Percentiles rank a stretch among this genome's conserved stretches.
These are phyloP conservation scores for Crithidia thermophila DNA, from an alignment of 208 protist species.

Conservation along the genomic window DNA sequence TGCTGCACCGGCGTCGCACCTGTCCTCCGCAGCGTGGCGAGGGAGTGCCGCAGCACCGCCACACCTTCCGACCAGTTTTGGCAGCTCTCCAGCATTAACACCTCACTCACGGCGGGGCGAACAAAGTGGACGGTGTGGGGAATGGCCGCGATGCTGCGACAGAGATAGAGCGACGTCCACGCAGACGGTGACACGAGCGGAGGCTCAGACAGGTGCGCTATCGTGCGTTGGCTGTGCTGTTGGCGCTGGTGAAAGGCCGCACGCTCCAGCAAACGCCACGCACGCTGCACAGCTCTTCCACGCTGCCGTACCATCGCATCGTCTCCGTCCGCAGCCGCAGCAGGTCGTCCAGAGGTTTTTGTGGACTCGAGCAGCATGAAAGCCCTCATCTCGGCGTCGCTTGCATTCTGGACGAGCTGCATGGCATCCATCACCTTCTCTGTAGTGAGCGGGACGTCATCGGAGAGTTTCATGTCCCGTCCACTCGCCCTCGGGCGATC, in stretches of 20 bases:
- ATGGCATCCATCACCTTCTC: slow-evolving; percentile 12
- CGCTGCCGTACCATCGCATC: not conserved
- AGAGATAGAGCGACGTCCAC: slow-evolving; percentile 11
- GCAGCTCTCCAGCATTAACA: slow-evolving; percentile 41
- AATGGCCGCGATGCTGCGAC: slow-evolving; percentile 14
- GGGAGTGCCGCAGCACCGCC: slow-evolving; percentile 43
- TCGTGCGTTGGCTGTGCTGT: too few relatives aligned
- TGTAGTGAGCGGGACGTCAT: slow-evolving; percentile 7
- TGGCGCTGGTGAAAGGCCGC: not conserved
- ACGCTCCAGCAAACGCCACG: slow-evolving; percentile 6
- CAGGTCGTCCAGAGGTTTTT: too few relatives aligned
- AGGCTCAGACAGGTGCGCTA: too few relatives aligned
- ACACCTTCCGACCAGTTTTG: slow-evolving; percentile 31
- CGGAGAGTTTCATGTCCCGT: too few relatives aligned
- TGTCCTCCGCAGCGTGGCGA: slow-evolving; percentile 36
- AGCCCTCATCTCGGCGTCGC: slow-evolving; percentile 8
- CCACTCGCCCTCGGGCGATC: too few relatives aligned
- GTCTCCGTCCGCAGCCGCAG: not conserved
- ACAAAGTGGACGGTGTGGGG: slow-evolving; percentile 69
- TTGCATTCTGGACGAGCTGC: slow-evolving; percentile 13
- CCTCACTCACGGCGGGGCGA: slow-evolving; percentile 41
- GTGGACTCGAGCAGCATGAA: slow-evolving; percentile 29
- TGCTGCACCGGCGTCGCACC: slow-evolving; percentile 64
- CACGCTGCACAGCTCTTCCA: slow-evolving; percentile 3
- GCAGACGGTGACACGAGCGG: not conserved